These are phyloP conservation scores for Cryphonectria nitschkei DNA, from an alignment of 2,329 filamentous ascomycete genomes.

Conservation along the genomic window DNA sequence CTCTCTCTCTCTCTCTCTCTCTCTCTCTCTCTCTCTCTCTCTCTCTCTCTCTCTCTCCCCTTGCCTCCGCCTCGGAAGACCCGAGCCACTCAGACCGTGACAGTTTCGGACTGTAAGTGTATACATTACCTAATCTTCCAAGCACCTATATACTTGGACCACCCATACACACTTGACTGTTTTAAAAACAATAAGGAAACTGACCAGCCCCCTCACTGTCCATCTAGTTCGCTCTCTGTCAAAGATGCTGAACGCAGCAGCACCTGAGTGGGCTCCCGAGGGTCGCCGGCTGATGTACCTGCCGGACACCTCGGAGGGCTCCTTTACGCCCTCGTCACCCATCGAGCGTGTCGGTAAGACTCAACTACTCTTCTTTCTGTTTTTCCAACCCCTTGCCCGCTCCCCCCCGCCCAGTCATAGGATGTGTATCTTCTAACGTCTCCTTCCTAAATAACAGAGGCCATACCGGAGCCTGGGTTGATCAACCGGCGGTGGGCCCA, in stretches of 20 bases:
- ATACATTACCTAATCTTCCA: not conserved
- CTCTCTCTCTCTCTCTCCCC: too few relatives aligned
- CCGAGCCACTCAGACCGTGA: not conserved
- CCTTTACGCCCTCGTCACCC: not conserved
- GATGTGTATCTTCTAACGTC: not conserved
- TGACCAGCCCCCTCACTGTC: not conserved
- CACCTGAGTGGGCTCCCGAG: not conserved
- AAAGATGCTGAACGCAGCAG: not conserved
- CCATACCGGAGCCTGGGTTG: not conserved
- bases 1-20: too few relatives aligned
- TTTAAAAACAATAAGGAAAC: not conserved
- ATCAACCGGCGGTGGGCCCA: not conserved
- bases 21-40: too few relatives aligned
- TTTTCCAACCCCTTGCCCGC: too few relatives aligned
- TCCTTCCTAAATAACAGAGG: not conserved
- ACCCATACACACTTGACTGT: not conserved
- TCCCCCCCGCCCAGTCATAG: too few relatives aligned
- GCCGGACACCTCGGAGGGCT: not conserved
- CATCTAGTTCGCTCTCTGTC: not conserved
- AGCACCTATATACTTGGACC: too few relatives aligned
- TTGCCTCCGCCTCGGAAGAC: not conserved
- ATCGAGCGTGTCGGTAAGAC: slow-evolving; percentile 1
- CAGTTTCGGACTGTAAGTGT: not conserved
- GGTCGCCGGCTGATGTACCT: not conserved
- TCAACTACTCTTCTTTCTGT: not conserved